Evolutionary conservation across 75 land plant species (phyloP).

Genomic region (Cupressus sempervirens): DNA sequence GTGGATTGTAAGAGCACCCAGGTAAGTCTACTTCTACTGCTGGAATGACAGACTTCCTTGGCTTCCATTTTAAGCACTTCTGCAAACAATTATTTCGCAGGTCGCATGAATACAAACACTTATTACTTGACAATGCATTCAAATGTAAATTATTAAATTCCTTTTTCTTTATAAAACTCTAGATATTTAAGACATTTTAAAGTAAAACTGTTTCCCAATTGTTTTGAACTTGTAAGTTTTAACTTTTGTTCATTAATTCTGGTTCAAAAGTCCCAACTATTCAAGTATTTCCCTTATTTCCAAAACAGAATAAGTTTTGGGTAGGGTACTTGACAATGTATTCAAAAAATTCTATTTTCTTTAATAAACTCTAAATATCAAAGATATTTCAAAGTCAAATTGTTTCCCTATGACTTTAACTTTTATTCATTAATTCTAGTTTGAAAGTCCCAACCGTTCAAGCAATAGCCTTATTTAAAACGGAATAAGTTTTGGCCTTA

Average conservation of each 20-base stretch:
- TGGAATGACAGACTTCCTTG: constrained; percentile 39
- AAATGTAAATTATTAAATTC: neutral
- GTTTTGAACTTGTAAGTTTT: neutral
- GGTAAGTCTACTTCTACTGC: constrained; percentile 88
- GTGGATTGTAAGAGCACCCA: constrained; percentile 93
- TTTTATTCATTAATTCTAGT: neutral
- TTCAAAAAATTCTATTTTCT: neutral
- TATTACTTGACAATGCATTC: neutral
- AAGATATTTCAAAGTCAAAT: neutral
- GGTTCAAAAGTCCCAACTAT: neutral
- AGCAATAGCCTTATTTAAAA: neutral
- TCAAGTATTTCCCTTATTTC: neutral
- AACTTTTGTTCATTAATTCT: neutral
- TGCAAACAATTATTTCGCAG: neutral
- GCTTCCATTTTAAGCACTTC: constrained; percentile 11
- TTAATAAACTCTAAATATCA: neutral
- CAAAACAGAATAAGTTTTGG: neutral
- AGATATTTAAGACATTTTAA: neutral
- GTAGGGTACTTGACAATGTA: neutral
- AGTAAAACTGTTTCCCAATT: neutral
- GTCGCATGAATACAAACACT: neutral
- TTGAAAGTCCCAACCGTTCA: neutral
- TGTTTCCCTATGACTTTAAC: neutral
- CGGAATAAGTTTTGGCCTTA: neutral
- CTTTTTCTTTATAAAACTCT: neutral